Conservation (phyloP, 2,329 filamentous ascomycete species). For the Cercospora brassicicola region DNA sequence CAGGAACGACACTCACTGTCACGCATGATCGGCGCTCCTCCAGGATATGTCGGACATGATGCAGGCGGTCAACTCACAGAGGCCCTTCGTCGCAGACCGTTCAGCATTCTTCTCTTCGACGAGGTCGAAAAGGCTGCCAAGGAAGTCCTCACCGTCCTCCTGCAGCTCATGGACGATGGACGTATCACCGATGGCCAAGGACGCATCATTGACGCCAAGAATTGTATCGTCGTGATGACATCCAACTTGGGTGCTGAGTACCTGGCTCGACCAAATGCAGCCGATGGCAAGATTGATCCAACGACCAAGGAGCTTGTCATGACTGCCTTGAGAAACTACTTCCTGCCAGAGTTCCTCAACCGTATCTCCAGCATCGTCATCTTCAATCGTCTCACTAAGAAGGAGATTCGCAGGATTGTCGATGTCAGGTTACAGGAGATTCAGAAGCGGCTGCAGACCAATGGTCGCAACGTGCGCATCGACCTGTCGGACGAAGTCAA, state of each 20-base stretch:
- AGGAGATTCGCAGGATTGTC: constrained; percentile 92
- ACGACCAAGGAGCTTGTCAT: constrained; percentile 87
- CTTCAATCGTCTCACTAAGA: constrained; percentile 91
- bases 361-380: constrained; percentile 95
- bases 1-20: constrained; percentile 94
- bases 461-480: constrained; percentile 82
- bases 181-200: constrained; percentile 98
- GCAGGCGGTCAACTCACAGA: constrained; percentile 94
- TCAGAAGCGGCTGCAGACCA: constrained; percentile 82
- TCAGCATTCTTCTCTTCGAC: constrained; percentile 96
- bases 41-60: constrained; percentile 95
- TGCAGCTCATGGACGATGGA: constrained; percentile 99
- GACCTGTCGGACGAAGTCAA: constrained; percentile 81
- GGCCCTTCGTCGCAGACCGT: constrained; percentile 86
- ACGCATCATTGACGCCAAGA: constrained; percentile 88
- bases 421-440: constrained; percentile 86
- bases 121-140: constrained; percentile 99
- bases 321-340: constrained; percentile 87
- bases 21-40: constrained; percentile 95
- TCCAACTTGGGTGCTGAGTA: constrained; percentile 95
- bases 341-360: constrained; percentile 97
- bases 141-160: constrained; percentile 90
- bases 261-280: constrained; percentile 73
- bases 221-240: constrained; percentile 99
- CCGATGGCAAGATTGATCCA: constrained; percentile 81